Evolutionary conservation across 2,329 filamentous ascomycete genomes (phyloP), one percentile per base, ranked within the genome.

Genomic region (Beauveria medogensis): DNA sequence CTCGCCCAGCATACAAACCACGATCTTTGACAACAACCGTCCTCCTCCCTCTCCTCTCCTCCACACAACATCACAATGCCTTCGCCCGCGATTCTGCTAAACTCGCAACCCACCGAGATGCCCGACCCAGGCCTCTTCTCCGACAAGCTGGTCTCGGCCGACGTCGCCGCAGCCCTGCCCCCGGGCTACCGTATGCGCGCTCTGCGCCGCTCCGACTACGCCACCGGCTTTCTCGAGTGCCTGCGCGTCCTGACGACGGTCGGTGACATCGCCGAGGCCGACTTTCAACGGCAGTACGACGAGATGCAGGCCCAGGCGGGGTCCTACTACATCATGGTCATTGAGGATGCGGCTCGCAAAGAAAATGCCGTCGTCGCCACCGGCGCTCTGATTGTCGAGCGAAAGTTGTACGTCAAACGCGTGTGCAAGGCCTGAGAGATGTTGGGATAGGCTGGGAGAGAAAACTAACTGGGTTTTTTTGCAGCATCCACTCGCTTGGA

Each of bases 161-260:
- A 83, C 59, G 89, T 97, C 67, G 77, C 85, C 63, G 79, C 86
- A 46, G 81, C 80, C 20, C 86, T 97, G 0, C 93, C 94, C 48
- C 78, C 87, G 67, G 88, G 89, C 69, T 97, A 97, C 80, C 84
- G 80, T 30, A 83, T 96, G 70, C 91, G 94, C 28, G 86, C 93
- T 0, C 81, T 97, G 55, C 85, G 88, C 68, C 84, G 84, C 67
- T 82, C 81, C 68, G 94, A 99, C 77, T 96, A 88, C 76, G 78
- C 83, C 61, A 82, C 81, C 40, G 92, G 92, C 64, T 97, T 96
- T 74, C 86, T 99, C 67, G 91, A 96, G 71, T 93, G 94, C 63
- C 80, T 99, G 65, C 86, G 91, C 51, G 92, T 97, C 43, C 80
- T 99, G 69, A 97, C 94, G 2, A 94, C 90, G 8, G 93, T 97